Evolutionary conservation across 306 rosid species (phyloP), one percentile per base, ranked within the genome.

Genomic region (Parietaria judaica): DNA sequence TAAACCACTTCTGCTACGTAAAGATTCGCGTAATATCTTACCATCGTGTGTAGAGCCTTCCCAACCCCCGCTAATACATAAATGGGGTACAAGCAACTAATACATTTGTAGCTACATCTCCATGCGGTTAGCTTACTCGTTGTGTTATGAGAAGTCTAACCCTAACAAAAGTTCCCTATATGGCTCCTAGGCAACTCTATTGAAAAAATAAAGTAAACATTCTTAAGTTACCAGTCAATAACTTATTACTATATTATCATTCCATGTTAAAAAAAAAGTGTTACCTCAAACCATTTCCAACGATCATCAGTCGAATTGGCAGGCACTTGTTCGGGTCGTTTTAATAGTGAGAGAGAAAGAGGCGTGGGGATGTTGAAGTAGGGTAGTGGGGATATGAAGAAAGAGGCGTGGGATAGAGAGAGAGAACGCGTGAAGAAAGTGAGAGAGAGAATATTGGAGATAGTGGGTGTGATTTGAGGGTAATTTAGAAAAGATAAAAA

Each of bases 221-320:
- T 23, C 0, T 7, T 57, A 37, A 3, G 36, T 36, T 35, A 2
- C 9, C 11, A 12, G 14, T 7, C 6, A 4, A 31, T 16, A 10
- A 35, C n/a, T 37, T 4, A 3, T 38, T 6, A 36, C 3, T 4
- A 6, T 12, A 57, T 36, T 0, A 1, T 36, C 8, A 57, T 17
- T 7, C 12, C 15, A 35, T 6, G 9, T 36, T 11, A n/a, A n/a
- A n/a, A n/a, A n/a, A 37, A n/a, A 6, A 58, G 2, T 49, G 8
- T 2, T n/a, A n/a, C n/a, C n/a, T 58, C 4, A 66, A 66, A 66
- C 63, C 70, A 66, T 66, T 66, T 66, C 46, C 70, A 66, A 12
- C 56, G 17, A 1, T 45, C 56, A 11, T 48, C 35, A 14, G 14
- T 66, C 3, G 44, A 66, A 17, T 56, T 11, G 5, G 34, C 10